Evolutionary conservation across 495 filamentous ascomycete genomes (phyloP), one percentile per base, ranked within the genome.

Genomic region (Monascus purpureus): DNA sequence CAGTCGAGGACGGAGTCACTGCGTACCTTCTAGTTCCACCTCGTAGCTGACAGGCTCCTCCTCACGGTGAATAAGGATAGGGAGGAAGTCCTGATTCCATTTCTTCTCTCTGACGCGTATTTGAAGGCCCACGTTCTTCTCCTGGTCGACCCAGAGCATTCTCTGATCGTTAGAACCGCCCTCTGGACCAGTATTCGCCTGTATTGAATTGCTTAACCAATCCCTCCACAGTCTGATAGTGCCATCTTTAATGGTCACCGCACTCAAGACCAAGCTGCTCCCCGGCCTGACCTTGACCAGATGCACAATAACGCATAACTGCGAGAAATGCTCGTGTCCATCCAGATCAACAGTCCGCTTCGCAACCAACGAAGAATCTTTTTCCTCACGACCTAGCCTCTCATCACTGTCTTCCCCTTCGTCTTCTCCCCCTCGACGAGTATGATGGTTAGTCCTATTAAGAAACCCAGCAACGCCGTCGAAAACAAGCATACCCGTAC

Each of bases 271-370:
- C 71, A 47, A 23, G 65, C 72, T 37, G 38, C 57, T 42, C 7
- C 64, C 64, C 5, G 74, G 72, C 13, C 75, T 68, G 7, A 73
- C 45, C 46, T 75, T 77, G 25, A 82, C 80, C 13, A 88, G 49
- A 47, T 75, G 80, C 14, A 68, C 68, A n/a, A 67, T 49, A 6
- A 75, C 66, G 43, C 72, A 77, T 11, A 85, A 61, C 45, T 87
- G 80, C 0, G 75, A 71, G 48, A 85, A 83, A 17, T 73, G 54
- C 51, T 85, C 80, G 41, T 67, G 60, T 2, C 55, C 64, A 32
- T 84, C 82, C 2, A 88, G 55, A 35, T 59, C 66, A 34, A 88
- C 38, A n/a, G 67, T 65, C 13, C 77, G 68, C 11, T 55, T 67
- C 12, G 50, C 40, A 18, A 16, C 20, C 16, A 29, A 6, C 5